phyloP scores from a whole-genome alignment of 202 grass and related monocot genomes.

The Eragrostis tef region DNA sequence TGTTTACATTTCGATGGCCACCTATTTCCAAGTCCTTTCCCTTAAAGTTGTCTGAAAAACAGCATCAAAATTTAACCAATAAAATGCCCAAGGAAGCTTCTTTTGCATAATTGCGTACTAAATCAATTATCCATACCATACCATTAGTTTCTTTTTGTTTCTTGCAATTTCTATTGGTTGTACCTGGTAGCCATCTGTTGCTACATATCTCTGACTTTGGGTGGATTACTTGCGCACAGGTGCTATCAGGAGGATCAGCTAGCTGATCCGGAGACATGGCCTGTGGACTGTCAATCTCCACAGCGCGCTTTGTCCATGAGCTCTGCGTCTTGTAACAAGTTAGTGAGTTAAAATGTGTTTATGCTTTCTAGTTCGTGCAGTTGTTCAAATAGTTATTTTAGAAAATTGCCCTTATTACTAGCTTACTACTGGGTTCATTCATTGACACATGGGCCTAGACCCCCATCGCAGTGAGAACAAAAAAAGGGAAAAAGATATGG shows the following conservation, averaged over 20 bases:
- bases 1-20: conserved; percentile 47
- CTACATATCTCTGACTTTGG: conserved; percentile 61
- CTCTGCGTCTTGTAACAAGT: conserved; percentile 57
- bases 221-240: conserved; percentile 76
- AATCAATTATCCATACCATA: conserved; percentile 44
- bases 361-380: background rate
- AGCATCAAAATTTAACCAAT: conserved; percentile 25
- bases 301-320: conserved; percentile 75
- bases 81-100: background rate
- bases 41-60: conserved; percentile 64
- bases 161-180: conserved; percentile 46
- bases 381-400: background rate
- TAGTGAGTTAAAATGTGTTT: conserved; percentile 4
- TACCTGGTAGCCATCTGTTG: conserved; percentile 52
- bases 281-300: conserved; percentile 69
- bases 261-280: conserved; percentile 71
- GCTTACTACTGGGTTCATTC: background rate
- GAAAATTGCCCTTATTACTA: background rate
- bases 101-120: conserved; percentile 26
- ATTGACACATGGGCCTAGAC: background rate
- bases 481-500: background rate
- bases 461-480: background rate
- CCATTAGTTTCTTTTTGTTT: conserved; percentile 58
- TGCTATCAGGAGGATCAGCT: conserved; percentile 70
- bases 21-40: conserved; percentile 75